These are phyloP conservation scores for Hygrophorus russula DNA, from an alignment of 768 basidiomycete species.

Conservation along the genomic window DNA sequence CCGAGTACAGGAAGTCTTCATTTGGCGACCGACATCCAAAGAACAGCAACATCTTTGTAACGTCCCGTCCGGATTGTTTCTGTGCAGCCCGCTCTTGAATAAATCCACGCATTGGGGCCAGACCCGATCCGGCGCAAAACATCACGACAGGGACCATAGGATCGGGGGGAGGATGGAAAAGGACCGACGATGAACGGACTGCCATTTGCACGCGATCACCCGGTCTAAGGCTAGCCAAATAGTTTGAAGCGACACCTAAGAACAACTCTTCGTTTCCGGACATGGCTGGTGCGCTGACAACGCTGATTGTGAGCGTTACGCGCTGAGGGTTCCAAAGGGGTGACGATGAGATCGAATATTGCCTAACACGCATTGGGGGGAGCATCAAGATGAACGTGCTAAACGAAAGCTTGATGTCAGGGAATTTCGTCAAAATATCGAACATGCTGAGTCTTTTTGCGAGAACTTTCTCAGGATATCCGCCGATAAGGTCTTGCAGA, in stretches of 20 bases:
- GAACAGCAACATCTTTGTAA: constrained; percentile 31
- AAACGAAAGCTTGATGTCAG: constrained; percentile 24
- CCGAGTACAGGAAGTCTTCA: constrained; percentile 31
- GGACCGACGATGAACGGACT: constrained; percentile 24
- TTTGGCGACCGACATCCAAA: constrained; percentile 33
- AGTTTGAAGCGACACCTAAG: constrained; percentile 36
- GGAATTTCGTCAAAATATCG: constrained; percentile 27
- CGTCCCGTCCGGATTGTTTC: constrained; percentile 28
- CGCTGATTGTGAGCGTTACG: constrained; percentile 34
- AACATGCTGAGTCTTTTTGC: constrained; percentile 27
- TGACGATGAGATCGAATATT: constrained; percentile 41
- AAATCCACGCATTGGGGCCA: constrained; percentile 41
- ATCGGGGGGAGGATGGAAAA: constrained; percentile 30
- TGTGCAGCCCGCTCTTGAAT: constrained; percentile 38
- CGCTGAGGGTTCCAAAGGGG: constrained; percentile 31
- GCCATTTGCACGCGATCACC: constrained; percentile 32
- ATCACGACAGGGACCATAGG: constrained; percentile 14
- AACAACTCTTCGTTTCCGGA: constrained; percentile 22
- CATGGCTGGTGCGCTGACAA: constrained; percentile 26
- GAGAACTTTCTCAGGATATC: constrained; percentile 23
- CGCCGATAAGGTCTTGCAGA: constrained; percentile 18
- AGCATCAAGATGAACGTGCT: constrained; percentile 28
- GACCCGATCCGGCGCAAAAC: constrained; percentile 35
- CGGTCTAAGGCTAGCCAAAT: constrained; percentile 26
- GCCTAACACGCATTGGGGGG: constrained; percentile 35